Evolutionary conservation across 2,329 filamentous ascomycete genomes (phyloP).

Genomic region (Apiospora saccharicola): DNA sequence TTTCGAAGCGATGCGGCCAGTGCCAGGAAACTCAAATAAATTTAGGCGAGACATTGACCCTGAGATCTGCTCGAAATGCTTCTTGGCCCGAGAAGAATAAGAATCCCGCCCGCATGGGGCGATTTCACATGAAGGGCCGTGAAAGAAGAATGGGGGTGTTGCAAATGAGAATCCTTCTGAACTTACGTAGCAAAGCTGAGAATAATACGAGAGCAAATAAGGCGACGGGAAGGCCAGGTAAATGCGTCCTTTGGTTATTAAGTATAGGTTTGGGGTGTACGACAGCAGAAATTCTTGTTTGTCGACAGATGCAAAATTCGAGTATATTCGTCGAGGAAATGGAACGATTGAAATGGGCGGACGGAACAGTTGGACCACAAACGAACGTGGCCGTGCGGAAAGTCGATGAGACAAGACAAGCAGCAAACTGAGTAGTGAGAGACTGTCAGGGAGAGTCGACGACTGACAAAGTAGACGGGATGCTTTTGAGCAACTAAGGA

Average conservation of each 20-base stretch:
- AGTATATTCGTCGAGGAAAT: constrained; percentile 11
- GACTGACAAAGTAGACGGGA: background rate
- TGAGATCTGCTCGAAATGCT: background rate
- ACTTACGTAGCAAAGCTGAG: constrained; percentile 16
- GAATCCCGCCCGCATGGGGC: background rate
- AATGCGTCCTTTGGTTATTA: background rate
- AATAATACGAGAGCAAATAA: background rate
- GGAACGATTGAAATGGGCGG: constrained; percentile 15
- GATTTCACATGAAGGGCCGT: constrained; percentile 11
- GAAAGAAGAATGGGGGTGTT: background rate
- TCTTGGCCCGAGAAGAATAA: background rate
- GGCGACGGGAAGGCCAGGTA: background rate
- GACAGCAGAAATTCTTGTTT: background rate
- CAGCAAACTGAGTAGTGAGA: constrained; percentile 8
- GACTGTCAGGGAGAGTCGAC: constrained; percentile 4
- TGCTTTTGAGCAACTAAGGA: background rate
- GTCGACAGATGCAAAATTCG: background rate
- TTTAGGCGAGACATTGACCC: constrained; percentile 19
- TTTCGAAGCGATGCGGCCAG: constrained; percentile 5
- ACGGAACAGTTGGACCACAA: constrained; percentile 17
- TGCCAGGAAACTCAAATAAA: constrained; percentile 16
- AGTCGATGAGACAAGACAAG: constrained; percentile 9
- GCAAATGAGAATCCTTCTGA: background rate
- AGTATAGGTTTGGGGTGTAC: constrained; percentile 6
- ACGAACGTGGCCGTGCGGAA: constrained; percentile 17